phyloP scores from a whole-genome alignment of 768 basidiomycete species.

The Phlebiopsis flavidoalba region DNA sequence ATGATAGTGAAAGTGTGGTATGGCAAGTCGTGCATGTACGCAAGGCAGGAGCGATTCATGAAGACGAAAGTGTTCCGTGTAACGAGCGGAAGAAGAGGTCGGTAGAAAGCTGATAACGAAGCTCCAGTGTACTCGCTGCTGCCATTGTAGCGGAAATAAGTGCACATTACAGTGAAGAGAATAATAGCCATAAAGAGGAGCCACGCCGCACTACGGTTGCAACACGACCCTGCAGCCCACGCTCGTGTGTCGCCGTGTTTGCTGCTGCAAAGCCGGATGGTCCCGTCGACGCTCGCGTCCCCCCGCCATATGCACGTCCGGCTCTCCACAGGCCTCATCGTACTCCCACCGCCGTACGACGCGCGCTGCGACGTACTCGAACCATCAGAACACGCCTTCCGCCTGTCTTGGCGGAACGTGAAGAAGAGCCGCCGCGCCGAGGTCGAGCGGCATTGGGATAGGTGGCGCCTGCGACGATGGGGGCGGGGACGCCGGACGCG shows the following conservation, averaged over 20 bases:
- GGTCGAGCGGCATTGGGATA: conserved; percentile 33
- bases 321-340: conserved; percentile 52
- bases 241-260: not conserved
- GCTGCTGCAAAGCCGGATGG: conserved; percentile 30
- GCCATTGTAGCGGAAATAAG: not conserved
- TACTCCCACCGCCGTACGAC: conserved; percentile 63
- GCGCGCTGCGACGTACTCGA: conserved; percentile 65
- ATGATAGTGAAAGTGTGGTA: not conserved
- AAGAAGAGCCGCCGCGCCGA: conserved; percentile 65
- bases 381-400: conserved; percentile 61
- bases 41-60: not conserved
- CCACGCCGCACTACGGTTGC: conserved; percentile 1
- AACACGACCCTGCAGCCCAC: not conserved
- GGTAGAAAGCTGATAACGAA: not conserved
- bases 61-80: not conserved
- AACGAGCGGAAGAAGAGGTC: not conserved
- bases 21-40: not conserved
- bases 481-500: conserved; percentile 22
- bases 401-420: conserved; percentile 78
- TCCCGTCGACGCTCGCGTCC: conserved; percentile 33
- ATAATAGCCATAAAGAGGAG: not conserved
- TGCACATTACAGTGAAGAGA: not conserved
- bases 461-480: conserved; percentile 6
- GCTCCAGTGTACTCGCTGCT: too few relatives aligned
- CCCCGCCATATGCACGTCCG: conserved; percentile 35